A percentile compares a stretch with the other conserved stretches of the same genome.
Conservation (phyloP, 768 basidiomycete genomes). For the Symmetrospora coprosmae region DNA sequence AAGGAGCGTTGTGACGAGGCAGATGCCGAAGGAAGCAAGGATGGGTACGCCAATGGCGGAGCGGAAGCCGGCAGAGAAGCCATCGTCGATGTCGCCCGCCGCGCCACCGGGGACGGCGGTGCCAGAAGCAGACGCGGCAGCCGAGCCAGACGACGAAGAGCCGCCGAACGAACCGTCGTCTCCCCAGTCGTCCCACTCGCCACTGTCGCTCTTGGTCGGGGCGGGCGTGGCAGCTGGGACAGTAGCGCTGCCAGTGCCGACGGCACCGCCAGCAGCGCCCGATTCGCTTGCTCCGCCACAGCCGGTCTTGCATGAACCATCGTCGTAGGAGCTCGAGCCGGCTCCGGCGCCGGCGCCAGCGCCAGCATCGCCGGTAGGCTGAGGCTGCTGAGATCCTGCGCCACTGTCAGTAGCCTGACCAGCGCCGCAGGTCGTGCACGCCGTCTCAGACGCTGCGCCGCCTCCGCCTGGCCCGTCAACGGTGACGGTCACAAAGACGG, state of each 20-base stretch:
- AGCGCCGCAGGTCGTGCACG: not conserved
- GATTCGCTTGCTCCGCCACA: not conserved
- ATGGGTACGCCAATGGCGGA: not conserved
- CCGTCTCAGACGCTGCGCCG: not conserved
- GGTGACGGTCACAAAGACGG: constrained; percentile 1
- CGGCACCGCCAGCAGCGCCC: not conserved
- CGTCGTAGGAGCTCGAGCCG: not conserved
- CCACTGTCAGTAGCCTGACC: too few relatives aligned
- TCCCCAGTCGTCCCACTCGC: constrained; percentile 4
- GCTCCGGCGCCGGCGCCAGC: not conserved
- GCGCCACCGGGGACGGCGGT: not conserved
- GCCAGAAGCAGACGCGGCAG: not conserved
- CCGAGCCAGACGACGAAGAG: not conserved
- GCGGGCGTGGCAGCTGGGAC: not conserved
- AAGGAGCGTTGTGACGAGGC: not conserved
- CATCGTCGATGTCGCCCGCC: not conserved
- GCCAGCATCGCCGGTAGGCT: not conserved
- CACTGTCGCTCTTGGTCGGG: too few relatives aligned
- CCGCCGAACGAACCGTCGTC: not conserved
- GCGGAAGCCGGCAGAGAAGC: too few relatives aligned
- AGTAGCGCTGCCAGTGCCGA: not conserved
- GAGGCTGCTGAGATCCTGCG: not conserved
- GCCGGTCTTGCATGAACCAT: not conserved
- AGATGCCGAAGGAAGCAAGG: not conserved
- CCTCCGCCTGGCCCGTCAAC: not conserved